Evolutionary conservation across 176 grass and related monocot genomes (phyloP), one percentile per base, ranked within the genome.

Genomic region (Oryza nivara): DNA sequence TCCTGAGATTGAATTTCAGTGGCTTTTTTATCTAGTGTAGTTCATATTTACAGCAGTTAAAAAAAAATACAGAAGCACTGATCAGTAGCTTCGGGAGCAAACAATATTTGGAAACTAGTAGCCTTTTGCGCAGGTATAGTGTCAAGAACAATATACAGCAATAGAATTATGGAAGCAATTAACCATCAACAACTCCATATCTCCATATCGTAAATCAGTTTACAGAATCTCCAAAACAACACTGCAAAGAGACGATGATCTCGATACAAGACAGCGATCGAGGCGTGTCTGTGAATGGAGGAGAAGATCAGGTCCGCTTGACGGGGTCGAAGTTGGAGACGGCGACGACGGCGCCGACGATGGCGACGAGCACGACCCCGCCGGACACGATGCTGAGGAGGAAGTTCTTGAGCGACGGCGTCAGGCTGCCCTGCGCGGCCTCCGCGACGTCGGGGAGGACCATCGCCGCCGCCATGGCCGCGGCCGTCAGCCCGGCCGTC

Each of bases 251-350:
- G 75, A 86, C 41, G 75, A 86, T 68, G 4, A 46, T 54, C 19
- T 63, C 35, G 79, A 49, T 78, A 83, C 68, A 82, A 15, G 41
- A 17, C 54, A 58, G 82, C 10, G 43, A 44, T 44, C 43, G 76
- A 26, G 72, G 41, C 52, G 10, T 44, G n/a, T 49, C 22, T 20
- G 38, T 20, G 35, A 36, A 40, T 38, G 38, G 8, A 40, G 43
- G 10, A 48, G 3, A 34, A 73, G 67, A 46, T 88, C 77, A 92
- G 60, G 86, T 23, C 82, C 90, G 41, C 86, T 83, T 92, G 86
- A 92, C 90, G 77, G 90, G 90, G 83, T 92, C 90, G 83, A 92
- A 92, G 90, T 92, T 92, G 86, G 90, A 85, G 83, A 92, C 90
- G 68, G 83, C 90, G 74, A 92, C 83, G 83, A 92, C 90, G 48